These are phyloP conservation scores for Calonectria multiphialidica DNA, from an alignment of 2,329 filamentous ascomycete species.

Conservation along the genomic window DNA sequence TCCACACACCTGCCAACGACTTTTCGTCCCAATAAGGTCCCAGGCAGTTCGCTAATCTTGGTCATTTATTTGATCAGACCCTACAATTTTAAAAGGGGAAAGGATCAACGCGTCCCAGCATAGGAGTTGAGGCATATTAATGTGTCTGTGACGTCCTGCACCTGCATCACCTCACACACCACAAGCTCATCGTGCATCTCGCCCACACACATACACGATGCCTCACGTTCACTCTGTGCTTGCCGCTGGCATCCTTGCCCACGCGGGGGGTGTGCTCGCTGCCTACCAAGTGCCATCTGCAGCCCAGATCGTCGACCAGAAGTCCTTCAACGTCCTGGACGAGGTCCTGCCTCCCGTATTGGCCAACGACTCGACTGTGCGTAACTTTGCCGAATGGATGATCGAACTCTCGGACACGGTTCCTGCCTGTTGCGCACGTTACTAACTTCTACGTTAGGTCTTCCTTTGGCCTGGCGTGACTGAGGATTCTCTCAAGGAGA, in stretches of 20 bases:
- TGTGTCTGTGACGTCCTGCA: constrained; percentile 16
- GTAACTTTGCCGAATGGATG: neutral
- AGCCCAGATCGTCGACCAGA: constrained; percentile 40
- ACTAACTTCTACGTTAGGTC: neutral
- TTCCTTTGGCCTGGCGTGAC: constrained; percentile 42
- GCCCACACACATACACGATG: constrained; percentile 25
- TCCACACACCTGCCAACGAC: neutral
- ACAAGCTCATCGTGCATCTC: constrained; percentile 9
- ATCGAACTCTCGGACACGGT: neutral
- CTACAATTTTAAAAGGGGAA: constrained; percentile 10
- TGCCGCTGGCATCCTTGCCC: constrained; percentile 29
- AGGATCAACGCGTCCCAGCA: constrained; percentile 15
- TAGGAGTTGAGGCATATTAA: constrained; percentile 27
- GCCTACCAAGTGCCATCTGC: constrained; percentile 46
- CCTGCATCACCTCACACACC: constrained; percentile 8
- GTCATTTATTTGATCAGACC: neutral
- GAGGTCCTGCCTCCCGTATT: constrained; percentile 28
- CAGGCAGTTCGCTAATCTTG: constrained; percentile 10
- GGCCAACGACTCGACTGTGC: constrained; percentile 36
- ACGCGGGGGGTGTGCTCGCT: constrained; percentile 56
- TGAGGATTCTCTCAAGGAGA: constrained; percentile 30
- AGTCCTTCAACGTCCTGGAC: constrained; percentile 35
- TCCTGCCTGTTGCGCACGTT: neutral
- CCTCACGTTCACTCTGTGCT: constrained; percentile 32
- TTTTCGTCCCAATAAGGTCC: neutral